These are phyloP conservation scores for Oryza meyeriana DNA, from an alignment of 176 grass and related monocot species.

Conservation along the genomic window DNA sequence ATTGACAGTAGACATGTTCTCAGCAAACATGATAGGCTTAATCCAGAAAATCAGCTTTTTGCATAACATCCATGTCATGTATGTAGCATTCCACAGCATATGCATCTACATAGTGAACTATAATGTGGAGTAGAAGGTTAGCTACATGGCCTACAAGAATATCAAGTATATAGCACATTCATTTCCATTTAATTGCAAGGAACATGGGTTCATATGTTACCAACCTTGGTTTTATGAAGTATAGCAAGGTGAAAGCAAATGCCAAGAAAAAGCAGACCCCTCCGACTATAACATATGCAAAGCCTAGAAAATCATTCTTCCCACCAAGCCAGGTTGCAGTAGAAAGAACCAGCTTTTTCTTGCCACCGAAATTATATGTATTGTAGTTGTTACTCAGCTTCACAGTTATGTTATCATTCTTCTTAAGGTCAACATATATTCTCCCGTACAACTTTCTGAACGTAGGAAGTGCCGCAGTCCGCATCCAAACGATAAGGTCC, in stretches of 20 bases:
- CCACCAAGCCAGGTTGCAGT: constrained; percentile 92
- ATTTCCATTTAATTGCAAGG: neutral
- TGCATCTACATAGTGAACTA: neutral
- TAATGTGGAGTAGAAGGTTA: constrained; percentile 21
- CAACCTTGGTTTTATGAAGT: constrained; percentile 83
- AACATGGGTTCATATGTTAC: constrained; percentile 3
- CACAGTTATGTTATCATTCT: constrained; percentile 72
- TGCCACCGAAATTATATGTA: constrained; percentile 76
- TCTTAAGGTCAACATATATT: constrained; percentile 73
- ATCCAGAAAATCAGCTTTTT: constrained; percentile 5
- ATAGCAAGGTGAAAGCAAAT: constrained; percentile 66
- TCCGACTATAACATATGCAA: constrained; percentile 72
- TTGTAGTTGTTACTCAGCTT: constrained; percentile 79
- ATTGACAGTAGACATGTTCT: constrained; percentile 7
- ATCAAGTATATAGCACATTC: neutral
- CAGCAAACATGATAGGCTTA: neutral
- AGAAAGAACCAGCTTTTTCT: constrained; percentile 86
- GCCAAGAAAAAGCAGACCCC: constrained; percentile 80
- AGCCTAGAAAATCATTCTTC: constrained; percentile 81
- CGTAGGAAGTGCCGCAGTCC: constrained; percentile 86
- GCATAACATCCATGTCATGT: neutral
- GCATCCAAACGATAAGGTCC: constrained; percentile 92
- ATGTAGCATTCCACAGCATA: neutral
- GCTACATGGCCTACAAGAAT: constrained; percentile 1
- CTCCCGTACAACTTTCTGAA: constrained; percentile 90